Conservation (phyloP, 2,329 filamentous ascomycete species). For the Aspergillus oerlinghausenensis region DNA sequence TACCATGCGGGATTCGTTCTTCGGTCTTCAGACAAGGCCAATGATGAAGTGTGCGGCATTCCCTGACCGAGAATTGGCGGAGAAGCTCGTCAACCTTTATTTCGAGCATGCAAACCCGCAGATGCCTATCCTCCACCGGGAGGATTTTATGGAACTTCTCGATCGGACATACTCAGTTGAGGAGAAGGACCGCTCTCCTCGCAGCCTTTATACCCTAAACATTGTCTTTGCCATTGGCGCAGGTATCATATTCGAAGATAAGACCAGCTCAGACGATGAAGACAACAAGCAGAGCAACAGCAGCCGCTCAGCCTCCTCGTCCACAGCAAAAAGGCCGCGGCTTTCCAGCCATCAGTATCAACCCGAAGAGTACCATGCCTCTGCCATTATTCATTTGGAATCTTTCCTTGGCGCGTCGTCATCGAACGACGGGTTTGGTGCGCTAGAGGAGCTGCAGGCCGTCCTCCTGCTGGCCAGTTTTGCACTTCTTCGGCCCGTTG, state of each 20-base stretch:
- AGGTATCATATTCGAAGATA: slow-evolving; percentile 73
- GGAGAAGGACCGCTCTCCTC: slow-evolving; percentile 62
- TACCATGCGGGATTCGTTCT: slow-evolving; percentile 92
- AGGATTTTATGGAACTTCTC: slow-evolving; percentile 85
- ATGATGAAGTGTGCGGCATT: slow-evolving; percentile 82
- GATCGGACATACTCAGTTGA: slow-evolving; percentile 72
- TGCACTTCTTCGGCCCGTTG: slow-evolving; percentile 82
- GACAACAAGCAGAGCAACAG: slow-evolving; percentile 17
- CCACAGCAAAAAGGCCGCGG: slow-evolving; percentile 47
- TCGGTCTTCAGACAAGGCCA: slow-evolving; percentile 88
- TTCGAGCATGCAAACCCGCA: slow-evolving; percentile 97
- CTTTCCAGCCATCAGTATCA: slow-evolving; percentile 61
- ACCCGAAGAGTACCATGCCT: slow-evolving; percentile 94
- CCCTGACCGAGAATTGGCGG: slow-evolving; percentile 69
- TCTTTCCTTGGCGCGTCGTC: slow-evolving; percentile 69
- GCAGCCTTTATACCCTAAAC: slow-evolving; percentile 89
- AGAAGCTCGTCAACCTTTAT: slow-evolving; percentile 72
- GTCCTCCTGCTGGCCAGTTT: slow-evolving; percentile 87
- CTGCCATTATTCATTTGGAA: slow-evolving; percentile 86
- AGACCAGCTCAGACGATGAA: slow-evolving; percentile 23
- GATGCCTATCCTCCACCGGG: slow-evolving; percentile 84
- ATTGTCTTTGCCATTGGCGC: slow-evolving; percentile 96
- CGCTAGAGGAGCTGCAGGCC: slow-evolving; percentile 87
- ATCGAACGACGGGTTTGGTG: slow-evolving; percentile 65
- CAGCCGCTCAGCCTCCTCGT: slow-evolving; percentile 22